Percentiles rank a stretch among this genome's conserved stretches.
phyloP scores from a whole-genome alignment of 2,329 filamentous ascomycete species.

The Herpotrichia juniperi region DNA sequence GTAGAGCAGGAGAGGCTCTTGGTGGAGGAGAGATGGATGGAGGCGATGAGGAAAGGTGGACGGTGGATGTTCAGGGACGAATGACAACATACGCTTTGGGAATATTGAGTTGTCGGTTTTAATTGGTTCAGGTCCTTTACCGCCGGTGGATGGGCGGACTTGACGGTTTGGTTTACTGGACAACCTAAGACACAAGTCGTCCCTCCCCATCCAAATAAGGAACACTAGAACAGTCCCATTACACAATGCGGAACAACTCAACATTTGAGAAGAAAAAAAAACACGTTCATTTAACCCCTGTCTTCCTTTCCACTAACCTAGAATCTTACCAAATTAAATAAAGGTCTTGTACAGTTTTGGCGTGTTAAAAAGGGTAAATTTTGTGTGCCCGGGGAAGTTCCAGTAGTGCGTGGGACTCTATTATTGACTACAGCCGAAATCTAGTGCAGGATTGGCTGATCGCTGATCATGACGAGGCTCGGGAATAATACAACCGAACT shows the following conservation, averaged over 20 bases:
- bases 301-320: too few species aligned
- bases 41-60: constrained; percentile 79
- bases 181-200: not conserved
- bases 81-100: not conserved
- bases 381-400: too few species aligned
- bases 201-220: too few species aligned
- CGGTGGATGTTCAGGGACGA: constrained; percentile 79
- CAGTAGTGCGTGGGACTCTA: not conserved
- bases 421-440: not conserved
- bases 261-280: too few species aligned
- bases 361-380: too few species aligned
- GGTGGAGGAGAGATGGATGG: constrained; percentile 75
- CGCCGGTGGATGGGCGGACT: not conserved
- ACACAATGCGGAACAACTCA: too few species aligned
- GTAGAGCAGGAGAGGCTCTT: constrained; percentile 66
- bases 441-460: not conserved
- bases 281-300: too few species aligned
- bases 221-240: too few species aligned
- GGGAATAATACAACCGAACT: not conserved
- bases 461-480: constrained; percentile 2
- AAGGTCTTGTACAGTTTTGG: too few species aligned
- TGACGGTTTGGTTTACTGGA: not conserved
- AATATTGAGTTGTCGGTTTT: too few species aligned
- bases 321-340: too few species aligned
- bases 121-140: too few species aligned